Percentiles rank a stretch among this genome's conserved stretches.
Evolutionary conservation across 495 filamentous ascomycete species (phyloP).

Genomic region (Penicillium subrubescens): DNA sequence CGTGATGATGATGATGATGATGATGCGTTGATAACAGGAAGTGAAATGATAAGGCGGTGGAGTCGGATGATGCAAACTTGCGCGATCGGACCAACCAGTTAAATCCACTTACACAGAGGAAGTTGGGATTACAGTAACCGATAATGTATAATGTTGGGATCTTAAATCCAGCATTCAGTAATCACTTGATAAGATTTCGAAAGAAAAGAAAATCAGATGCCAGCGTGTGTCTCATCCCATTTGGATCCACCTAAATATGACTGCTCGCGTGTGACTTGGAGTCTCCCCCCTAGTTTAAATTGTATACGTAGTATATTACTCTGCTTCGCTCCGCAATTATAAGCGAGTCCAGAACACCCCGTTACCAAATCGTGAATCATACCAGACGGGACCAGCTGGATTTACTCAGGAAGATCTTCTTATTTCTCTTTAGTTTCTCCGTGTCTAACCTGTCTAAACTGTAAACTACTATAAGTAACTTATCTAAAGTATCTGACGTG

Average conservation of each 20-base stretch:
- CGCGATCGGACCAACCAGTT: constrained; percentile 27
- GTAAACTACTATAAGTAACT: too few species aligned
- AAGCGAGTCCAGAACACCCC: neutral
- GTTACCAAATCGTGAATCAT: neutral
- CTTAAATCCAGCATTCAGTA: too few species aligned
- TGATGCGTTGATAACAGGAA: constrained; percentile 27
- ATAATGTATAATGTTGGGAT: neutral
- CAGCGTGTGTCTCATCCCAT: neutral
- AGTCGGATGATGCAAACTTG: constrained; percentile 22
- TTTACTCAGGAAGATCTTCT: neutral
- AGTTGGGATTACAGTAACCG: too few species aligned
- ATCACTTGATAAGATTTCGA: neutral
- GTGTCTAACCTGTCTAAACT: too few species aligned
- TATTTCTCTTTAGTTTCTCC: neutral
- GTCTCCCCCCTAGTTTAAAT: too few species aligned
- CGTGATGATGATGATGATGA: constrained; percentile 6
- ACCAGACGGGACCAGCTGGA: neutral
- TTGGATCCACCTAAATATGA: constrained; percentile 22
- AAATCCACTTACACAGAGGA: too few species aligned
- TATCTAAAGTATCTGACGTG: constrained; percentile 20
- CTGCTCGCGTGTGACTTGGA: constrained; percentile 25
- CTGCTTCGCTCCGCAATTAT: too few species aligned
- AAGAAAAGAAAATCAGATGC: neutral
- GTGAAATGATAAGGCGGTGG: constrained; percentile 20
- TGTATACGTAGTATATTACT: too few species aligned